Evolutionary conservation across 129 eudicot species (phyloP).

Genomic region (Flaveria robusta): DNA sequence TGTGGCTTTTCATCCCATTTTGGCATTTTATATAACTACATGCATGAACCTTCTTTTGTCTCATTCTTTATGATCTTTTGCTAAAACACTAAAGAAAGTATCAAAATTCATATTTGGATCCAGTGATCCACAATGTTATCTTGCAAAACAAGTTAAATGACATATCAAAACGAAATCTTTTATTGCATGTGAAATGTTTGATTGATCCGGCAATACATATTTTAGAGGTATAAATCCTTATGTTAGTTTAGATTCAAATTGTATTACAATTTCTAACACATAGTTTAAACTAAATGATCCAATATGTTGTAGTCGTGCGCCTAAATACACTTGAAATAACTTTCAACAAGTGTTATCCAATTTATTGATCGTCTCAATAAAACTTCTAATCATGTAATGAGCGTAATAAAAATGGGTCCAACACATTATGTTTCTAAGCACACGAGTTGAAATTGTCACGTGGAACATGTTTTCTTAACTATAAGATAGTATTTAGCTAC

Average conservation of each 20-base stretch:
- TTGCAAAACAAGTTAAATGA: not conserved
- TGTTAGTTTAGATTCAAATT: not conserved
- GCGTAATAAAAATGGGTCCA: not conserved
- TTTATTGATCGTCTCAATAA: not conserved
- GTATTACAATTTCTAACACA: not conserved
- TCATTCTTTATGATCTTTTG: constrained; percentile 17
- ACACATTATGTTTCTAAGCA: not conserved
- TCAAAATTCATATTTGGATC: not conserved
- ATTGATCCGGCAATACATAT: not conserved
- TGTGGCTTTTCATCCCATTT: constrained; percentile 17
- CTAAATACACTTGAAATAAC: not conserved
- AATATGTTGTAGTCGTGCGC: not conserved
- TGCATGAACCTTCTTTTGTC: constrained; percentile 15
- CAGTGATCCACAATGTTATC: not conserved
- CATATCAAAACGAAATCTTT: not conserved
- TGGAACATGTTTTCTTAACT: not conserved
- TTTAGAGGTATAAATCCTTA: not conserved
- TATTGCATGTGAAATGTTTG: not conserved
- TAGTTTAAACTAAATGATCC: not conserved
- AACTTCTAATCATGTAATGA: not conserved
- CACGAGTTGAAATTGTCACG: not conserved
- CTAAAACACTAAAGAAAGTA: constrained; percentile 5
- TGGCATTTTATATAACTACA: not conserved
- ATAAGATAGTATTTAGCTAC: not conserved
- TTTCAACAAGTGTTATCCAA: not conserved